Base-by-base conservation (phyloP, 306 rosid species). In the Quercus variabilis region DNA sequence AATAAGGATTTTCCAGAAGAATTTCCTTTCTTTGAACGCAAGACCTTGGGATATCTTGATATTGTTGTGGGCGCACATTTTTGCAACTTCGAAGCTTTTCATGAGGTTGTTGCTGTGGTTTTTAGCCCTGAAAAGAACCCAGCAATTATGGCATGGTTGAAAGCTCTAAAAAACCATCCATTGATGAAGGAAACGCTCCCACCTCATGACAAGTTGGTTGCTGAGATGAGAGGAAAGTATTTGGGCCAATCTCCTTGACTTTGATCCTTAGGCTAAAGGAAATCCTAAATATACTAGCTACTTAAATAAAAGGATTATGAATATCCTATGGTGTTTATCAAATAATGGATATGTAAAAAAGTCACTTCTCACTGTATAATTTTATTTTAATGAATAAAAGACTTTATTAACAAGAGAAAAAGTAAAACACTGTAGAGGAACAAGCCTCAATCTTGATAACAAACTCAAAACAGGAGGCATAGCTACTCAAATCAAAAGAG, bases 121-220 rank as follows among this genome's bases (percentile, higher is more conserved):
- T 13, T 78, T 14, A 18, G 9, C 2, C 38, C 71, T 0, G 33
- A 80, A 49, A 83, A 55, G 25, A 85, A 38, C 60, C 83, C 84
- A 1, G 23, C 23, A 17, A 33, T 88, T 30, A 78, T 82, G 55
- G 49, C 58, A 1, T 87, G 90, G 92, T 85, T 84, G 30, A 58
- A 84, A 74, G 81, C 82, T 55, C 67, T 87, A 43, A 78, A 46
- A 71, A 80, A 73, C n/a, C 86, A 84, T 71, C 85, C 88, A 72
- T 51, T 81, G 55, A 41, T 91, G 69, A 77, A 84, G 68, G 81
- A 78, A 76, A 81, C 79, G 1, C 84, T 84, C 30, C 89, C 89
- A 55, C 83, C 88, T 69, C 88, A 84, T 75, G 79, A 89, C 26
- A 83, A 76, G 69, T 23, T 81, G 59, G 86, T 84, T 3, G 79